Percentiles rank a stretch among this genome's conserved stretches.
phyloP scores from a whole-genome alignment of 441 rosid genomes.

The Gossypium laxum region DNA sequence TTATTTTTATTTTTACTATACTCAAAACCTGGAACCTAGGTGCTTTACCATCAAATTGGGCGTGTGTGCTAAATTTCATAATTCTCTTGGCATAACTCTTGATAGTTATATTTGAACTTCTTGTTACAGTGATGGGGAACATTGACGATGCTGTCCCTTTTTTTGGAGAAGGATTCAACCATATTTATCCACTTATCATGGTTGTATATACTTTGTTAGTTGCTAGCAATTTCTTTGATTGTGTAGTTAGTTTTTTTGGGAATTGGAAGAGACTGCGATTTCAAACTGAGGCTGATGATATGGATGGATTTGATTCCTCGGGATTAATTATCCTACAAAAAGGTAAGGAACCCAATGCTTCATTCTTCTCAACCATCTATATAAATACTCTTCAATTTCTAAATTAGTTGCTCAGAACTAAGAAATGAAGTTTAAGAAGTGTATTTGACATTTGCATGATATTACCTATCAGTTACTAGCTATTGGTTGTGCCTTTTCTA shows the following conservation, averaged over 20 bases:
- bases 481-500: not conserved
- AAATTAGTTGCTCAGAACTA: not conserved
- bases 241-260: conserved; percentile 74
- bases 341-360: conserved; percentile 29
- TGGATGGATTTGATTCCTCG: conserved; percentile 85
- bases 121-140: conserved; percentile 78
- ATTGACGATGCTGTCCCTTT: conserved; percentile 73
- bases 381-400: not conserved
- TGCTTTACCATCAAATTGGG: not conserved
- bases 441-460: not conserved
- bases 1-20: not conserved
- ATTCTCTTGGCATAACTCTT: conserved; percentile 6
- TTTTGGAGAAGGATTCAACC: conserved; percentile 69
- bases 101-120: conserved; percentile 3
- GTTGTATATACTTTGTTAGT: conserved; percentile 79
- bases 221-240: conserved; percentile 85
- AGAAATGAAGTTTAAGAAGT: not conserved
- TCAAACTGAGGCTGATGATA: conserved; percentile 70
- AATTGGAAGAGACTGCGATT: conserved; percentile 78
- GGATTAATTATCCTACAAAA: conserved; percentile 76
- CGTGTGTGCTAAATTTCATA: not conserved
- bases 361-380: not conserved
- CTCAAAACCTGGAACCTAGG: not conserved
- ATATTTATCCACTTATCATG: conserved; percentile 84
- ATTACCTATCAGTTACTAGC: not conserved